These are phyloP conservation scores for Metschnikowia noctiluminum DNA, from an alignment of 805 yeast species.

Conservation along the genomic window DNA sequence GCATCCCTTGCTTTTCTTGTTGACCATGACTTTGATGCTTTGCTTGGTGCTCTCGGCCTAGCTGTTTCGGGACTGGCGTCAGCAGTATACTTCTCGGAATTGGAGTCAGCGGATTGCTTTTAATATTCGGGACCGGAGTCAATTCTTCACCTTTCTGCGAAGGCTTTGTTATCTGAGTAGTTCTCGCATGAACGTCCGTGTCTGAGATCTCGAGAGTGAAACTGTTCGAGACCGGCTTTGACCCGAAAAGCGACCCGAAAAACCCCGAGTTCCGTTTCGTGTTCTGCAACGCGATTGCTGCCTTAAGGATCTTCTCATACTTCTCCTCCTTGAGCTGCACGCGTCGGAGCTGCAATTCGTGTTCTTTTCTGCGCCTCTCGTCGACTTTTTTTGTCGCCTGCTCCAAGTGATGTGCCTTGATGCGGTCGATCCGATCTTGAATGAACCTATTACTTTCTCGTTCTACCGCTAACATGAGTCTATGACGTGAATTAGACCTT, in stretches of 20 bases:
- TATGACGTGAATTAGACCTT: conserved; percentile 21
- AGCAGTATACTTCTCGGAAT: neutral
- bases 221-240: conserved; percentile 12
- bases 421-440: conserved; percentile 36
- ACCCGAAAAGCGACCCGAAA: conserved; percentile 32
- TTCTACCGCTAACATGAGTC: conserved; percentile 31
- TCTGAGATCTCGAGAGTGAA: conserved; percentile 10
- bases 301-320: conserved; percentile 29
- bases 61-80: neutral
- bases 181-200: neutral
- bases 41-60: too few relatives aligned
- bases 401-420: conserved; percentile 37
- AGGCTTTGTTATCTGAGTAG: neutral
- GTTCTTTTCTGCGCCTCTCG: conserved; percentile 39
- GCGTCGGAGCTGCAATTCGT: conserved; percentile 34
- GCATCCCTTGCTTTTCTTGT: too few relatives aligned
- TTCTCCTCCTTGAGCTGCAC: conserved; percentile 38
- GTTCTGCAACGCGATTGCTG: conserved; percentile 25
- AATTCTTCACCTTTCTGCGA: neutral
- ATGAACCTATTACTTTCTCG: conserved; percentile 36
- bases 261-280: conserved; percentile 24
- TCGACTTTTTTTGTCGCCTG: conserved; percentile 35
- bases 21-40: too few relatives aligned
- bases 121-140: too few relatives aligned
- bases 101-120: neutral